A percentile compares a stretch with the other conserved stretches of the same genome.
Evolutionary conservation across 148 eudicot genomes (phyloP).

Genomic region (Silene conica): DNA sequence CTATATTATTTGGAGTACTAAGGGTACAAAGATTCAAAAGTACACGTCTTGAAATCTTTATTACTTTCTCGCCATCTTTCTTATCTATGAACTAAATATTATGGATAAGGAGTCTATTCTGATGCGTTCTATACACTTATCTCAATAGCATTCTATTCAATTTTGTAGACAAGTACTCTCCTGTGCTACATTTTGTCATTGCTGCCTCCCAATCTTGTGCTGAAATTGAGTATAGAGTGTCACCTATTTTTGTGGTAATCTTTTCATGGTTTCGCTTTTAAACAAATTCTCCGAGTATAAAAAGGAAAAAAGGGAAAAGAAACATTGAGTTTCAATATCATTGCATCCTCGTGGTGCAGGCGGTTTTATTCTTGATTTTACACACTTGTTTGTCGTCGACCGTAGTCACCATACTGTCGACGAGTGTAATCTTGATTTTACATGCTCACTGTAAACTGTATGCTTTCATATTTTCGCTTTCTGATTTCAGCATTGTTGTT

Average conservation of each 20-base stretch:
- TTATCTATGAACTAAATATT: neutral
- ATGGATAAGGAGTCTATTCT: neutral
- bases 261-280: neutral
- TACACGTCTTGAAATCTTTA: neutral
- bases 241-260: neutral
- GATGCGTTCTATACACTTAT: neutral
- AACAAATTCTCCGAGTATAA: neutral
- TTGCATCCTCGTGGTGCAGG: neutral
- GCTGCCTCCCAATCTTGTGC: neutral
- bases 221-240: neutral
- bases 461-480: neutral
- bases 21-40: neutral
- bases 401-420: neutral
- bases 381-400: too few relatives aligned
- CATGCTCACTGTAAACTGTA: neutral
- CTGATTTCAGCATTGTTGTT: neutral
- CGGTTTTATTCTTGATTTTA: neutral
- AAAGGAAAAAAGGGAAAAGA: neutral
- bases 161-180: neutral
- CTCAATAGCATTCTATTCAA: neutral
- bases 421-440: neutral
- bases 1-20: neutral
- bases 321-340: neutral
- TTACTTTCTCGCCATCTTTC: slow-evolving; percentile 1
- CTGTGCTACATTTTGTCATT: neutral